A percentile compares a stretch with the other conserved stretches of the same genome.
phyloP scores from a whole-genome alignment of 78 protist genomes.

The Cavenderia fasciculata region DNA sequence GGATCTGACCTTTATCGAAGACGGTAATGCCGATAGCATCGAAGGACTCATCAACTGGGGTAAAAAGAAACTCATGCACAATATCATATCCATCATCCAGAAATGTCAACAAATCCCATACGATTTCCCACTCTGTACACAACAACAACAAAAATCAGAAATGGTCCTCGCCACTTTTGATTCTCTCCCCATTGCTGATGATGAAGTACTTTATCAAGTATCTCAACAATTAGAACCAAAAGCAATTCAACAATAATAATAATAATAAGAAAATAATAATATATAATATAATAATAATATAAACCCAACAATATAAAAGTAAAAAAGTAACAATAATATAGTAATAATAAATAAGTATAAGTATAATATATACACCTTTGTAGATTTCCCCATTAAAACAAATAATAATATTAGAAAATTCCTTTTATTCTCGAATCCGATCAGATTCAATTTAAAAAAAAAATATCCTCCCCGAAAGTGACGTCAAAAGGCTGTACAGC shows the following conservation, averaged over 20 bases:
- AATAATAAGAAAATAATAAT: too few relatives aligned
- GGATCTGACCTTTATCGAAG: slow-evolving; percentile 86
- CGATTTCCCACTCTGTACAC: slow-evolving; percentile 30
- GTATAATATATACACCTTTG: too few relatives aligned
- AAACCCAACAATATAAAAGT: too few relatives aligned
- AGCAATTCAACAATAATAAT: not conserved
- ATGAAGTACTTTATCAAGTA: slow-evolving; percentile 66
- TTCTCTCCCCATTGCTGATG: slow-evolving; percentile 53
- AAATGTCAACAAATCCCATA: slow-evolving; percentile 71
- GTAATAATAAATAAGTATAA: too few relatives aligned
- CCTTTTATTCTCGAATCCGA: too few relatives aligned
- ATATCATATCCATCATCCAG: slow-evolving; percentile 66
- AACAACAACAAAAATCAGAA: not conserved
- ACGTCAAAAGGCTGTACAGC: too few relatives aligned
- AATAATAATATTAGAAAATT: too few relatives aligned
- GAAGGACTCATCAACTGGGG: slow-evolving; percentile 79
- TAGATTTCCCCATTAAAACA: too few relatives aligned
- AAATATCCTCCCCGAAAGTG: too few relatives aligned
- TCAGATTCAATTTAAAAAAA: too few relatives aligned
- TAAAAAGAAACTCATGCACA: slow-evolving; percentile 63
- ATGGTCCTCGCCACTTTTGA: slow-evolving; percentile 38
- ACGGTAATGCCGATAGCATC: slow-evolving; percentile 79
- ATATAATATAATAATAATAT: too few relatives aligned
- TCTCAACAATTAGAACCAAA: slow-evolving; percentile 62
- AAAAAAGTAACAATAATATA: too few relatives aligned